Conservation (phyloP, 1,139 yeast species). For the Hanseniaspora gamundiae region DNA sequence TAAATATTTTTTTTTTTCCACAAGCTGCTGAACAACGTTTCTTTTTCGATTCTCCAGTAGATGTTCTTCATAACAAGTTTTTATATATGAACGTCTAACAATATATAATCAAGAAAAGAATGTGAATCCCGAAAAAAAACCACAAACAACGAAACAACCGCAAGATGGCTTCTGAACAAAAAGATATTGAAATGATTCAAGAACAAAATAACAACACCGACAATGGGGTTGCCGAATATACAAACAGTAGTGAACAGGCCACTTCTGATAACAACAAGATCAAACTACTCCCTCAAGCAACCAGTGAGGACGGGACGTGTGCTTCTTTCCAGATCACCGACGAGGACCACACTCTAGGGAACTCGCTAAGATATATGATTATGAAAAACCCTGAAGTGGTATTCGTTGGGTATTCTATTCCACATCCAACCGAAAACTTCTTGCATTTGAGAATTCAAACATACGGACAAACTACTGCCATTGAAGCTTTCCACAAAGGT, state of each 20-base stretch:
- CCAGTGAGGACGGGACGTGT: constrained; percentile 82
- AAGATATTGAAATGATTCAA: not conserved
- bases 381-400: constrained; percentile 98
- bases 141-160: not conserved
- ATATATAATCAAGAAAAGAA: not conserved
- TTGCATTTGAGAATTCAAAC: constrained; percentile 90
- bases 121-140: not conserved
- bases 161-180: not conserved
- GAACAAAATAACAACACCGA: constrained; percentile 20
- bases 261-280: constrained; percentile 39
- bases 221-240: constrained; percentile 22
- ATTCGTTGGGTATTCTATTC: constrained; percentile 95
- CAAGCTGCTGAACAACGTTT: not conserved
- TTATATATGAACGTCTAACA: no score
- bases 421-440: constrained; percentile 94
- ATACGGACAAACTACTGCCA: constrained; percentile 76
- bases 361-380: constrained; percentile 81
- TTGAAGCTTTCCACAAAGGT: constrained; percentile 88
- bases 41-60: no score
- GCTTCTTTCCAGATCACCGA: constrained; percentile 87
- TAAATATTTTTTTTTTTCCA: not conserved
- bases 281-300: constrained; percentile 65
- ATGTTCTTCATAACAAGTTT: no score
- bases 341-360: constrained; percentile 94
- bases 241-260: constrained; percentile 30